A percentile compares a stretch with the other conserved stretches of the same genome.
Evolutionary conservation across 345 rosid species (phyloP).

Genomic region (Clausena lansium): DNA sequence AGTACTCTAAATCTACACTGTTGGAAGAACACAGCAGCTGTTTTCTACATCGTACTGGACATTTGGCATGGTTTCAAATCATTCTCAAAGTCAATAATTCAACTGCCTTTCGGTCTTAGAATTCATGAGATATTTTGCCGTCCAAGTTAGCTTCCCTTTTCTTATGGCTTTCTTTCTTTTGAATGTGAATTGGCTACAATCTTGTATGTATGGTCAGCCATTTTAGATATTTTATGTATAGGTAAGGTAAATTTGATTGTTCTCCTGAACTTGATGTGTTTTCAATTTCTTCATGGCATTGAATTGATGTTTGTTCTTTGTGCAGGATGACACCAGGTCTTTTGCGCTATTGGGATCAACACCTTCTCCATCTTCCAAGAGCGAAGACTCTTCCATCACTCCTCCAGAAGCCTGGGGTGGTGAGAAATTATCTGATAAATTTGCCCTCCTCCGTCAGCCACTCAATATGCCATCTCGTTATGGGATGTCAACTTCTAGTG

Average conservation of each 20-base stretch:
- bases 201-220: neutral
- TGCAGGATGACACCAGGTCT: slow-evolving; percentile 64
- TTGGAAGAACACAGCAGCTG: neutral
- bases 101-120: neutral
- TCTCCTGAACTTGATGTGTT: neutral
- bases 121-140: neutral
- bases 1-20: neutral
- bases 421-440: slow-evolving; percentile 74
- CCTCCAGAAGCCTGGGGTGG: slow-evolving; percentile 99
- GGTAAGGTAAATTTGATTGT: neutral
- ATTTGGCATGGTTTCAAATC: neutral
- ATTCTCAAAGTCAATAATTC: slow-evolving; percentile 6
- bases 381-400: slow-evolving; percentile 72
- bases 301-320: slow-evolving; percentile 10
- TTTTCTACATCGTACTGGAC: neutral
- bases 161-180: neutral
- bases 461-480: slow-evolving; percentile 59
- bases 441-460: slow-evolving; percentile 48
- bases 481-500: slow-evolving; percentile 47
- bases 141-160: neutral
- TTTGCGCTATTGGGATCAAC: slow-evolving; percentile 43
- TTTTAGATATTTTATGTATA: neutral
- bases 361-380: slow-evolving; percentile 68
- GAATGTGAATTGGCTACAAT: slow-evolving; percentile 1
- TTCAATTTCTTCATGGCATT: neutral